Evolutionary conservation across 345 rosid genomes (phyloP), one percentile per base, ranked within the genome.

Genomic region (Linum tenue): DNA sequence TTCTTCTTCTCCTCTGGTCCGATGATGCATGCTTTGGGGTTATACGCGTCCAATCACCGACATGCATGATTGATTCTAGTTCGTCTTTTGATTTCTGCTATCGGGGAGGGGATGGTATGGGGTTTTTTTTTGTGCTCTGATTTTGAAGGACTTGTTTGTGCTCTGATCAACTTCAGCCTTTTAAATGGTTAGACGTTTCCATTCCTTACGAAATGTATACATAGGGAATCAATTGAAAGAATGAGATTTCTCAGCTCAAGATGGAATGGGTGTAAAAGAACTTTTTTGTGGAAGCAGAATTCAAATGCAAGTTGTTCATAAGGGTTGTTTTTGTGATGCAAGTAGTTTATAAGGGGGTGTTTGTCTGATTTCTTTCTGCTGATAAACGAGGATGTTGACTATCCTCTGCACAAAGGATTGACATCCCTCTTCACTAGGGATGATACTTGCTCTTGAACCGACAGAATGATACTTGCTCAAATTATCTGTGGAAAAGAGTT

Each of bases 1-100:
- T 39, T 65, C 72, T 63, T 38, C 44, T 59, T 78, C 60, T 63
- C 69, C 37, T 6, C 58, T 63, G 15, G 43, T 41, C 3, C 15
- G 14, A 7, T 58, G 16, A 57, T 59, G 57, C 39, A 38, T 55
- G 48, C 65, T 36, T 38, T 37, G 6, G 15, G 15, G 31, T 62
- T 9, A 36, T 17, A 59, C 62, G 12, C 62, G 5, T 59, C 62
- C 37, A 36, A 9, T 59, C 36, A 5, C 39, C 14, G 8, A 35
- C 39, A 10, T 10, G 39, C 39, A 22, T 59, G 40, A 35, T 3
- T 11, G 2, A 55, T 35, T 35, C 35, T 22, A 14, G 8, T 31
- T 36, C 36, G 10, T 22, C 39, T 36, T 36, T 35, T 35, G 37
- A 37, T 22, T 17, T 12, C 15, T 59, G 62, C 5, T 55, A 55